Base-by-base conservation (phyloP, 202 grass and related monocot genomes). In the Brachypodium distachyon region DNA sequence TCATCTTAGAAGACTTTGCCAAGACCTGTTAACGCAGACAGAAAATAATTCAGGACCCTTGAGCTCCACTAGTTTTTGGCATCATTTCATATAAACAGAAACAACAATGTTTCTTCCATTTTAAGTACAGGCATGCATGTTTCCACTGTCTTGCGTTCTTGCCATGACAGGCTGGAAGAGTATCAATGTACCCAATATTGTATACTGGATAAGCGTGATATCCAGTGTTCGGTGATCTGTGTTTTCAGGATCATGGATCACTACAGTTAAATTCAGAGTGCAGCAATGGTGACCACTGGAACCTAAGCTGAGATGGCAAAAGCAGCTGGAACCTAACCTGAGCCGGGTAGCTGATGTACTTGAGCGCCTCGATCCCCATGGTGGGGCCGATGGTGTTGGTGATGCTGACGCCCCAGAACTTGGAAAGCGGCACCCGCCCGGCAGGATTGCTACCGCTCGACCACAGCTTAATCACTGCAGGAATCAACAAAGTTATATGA, bases 1-100 rank as follows among this genome's bases (percentile, higher is more conserved):
- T 95, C 96, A 98, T 98, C 83, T 98, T 98, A 61, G 91, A 95
- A 63, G 91, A 98, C 83, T 98, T 98, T 56, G 87, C 96, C 57
- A 98, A 76, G 14, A 98, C 96, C 96, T 95, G 85, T 50, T 58
- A 66, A 83, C 28, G 85, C 7, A 79, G 26, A 82, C 12, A 74
- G n/a, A 29, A 85, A 73, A 50, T n/a, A 22, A 46, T 63, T 80
- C 9, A 86, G 23, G 19, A 49, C 37, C 25, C 11, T 33, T 36
- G 6, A 38, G 69, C 13, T 69, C 51, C 12, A 12, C 37, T 70
- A 25, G 26, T 29, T 14, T 25, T 29, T 61, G 3, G 40, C 1
- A 43, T 51, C 6, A 37, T 36, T 28, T n/a, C n/a, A 19, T 19
- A 64, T 28, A 19, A 53, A 59, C 34, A 67, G 21, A 70, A n/a